Evolutionary conservation across 31 red algal species (phyloP).

Genomic region (Asparagopsis taxiformis): DNA sequence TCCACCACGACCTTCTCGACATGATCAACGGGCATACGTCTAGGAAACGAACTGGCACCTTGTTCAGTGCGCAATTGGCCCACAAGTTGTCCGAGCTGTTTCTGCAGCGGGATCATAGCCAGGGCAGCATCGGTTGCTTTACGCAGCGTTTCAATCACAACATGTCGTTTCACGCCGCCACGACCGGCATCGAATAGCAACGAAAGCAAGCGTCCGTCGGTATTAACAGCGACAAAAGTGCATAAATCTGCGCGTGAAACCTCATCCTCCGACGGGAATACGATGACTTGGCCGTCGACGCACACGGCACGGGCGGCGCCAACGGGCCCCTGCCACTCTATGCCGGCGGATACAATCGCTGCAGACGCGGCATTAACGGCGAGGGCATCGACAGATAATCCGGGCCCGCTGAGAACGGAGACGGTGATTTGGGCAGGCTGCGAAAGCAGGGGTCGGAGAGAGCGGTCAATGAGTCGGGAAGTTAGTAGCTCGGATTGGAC

Average conservation of each 20-base stretch:
- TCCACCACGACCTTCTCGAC: slow-evolving; percentile 9
- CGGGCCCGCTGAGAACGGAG: slow-evolving; percentile 35
- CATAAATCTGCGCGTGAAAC: slow-evolving; percentile 2
- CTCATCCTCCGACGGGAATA: slow-evolving; percentile 9
- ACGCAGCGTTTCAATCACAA: slow-evolving; percentile 7
- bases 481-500: slow-evolving; percentile 59
- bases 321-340: slow-evolving; percentile 20
- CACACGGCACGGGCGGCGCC: slow-evolving; percentile 52
- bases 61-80: slow-evolving; percentile 3
- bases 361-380: slow-evolving; percentile 66
- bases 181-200: slow-evolving; percentile 1
- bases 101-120: slow-evolving; percentile 20
- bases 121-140: slow-evolving; percentile 22
- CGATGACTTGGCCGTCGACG: slow-evolving; percentile 14
- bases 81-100: slow-evolving; percentile 14
- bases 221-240: slow-evolving; percentile 33
- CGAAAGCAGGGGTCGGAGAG: slow-evolving; percentile 66
- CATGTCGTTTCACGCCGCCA: neutral
- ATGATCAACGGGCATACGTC: slow-evolving; percentile 3
- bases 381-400: slow-evolving; percentile 47
- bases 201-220: neutral
- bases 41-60: slow-evolving; percentile 30
- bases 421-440: slow-evolving; percentile 37
- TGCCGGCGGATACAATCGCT: slow-evolving; percentile 25
- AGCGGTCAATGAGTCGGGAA: slow-evolving; percentile 79